Conservation (phyloP, 768 basidiomycete species). For the Xanthoconium stramineum region DNA sequence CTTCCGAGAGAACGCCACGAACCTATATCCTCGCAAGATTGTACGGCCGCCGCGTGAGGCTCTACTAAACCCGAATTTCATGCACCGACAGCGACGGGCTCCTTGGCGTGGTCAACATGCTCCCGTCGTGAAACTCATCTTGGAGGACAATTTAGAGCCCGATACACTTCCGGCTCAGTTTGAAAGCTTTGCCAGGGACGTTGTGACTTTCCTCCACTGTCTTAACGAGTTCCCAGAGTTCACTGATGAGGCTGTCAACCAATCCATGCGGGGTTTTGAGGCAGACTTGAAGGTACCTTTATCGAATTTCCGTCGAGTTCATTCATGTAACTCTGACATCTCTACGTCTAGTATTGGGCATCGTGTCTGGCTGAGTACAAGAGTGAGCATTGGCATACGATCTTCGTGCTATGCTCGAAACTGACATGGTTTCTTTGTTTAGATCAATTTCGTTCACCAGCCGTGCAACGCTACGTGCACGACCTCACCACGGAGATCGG, state of each 20-base stretch:
- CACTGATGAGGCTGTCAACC: conserved; percentile 49
- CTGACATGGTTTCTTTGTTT: conserved; percentile 6
- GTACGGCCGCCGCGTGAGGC: conserved; percentile 37
- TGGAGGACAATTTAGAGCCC: conserved; percentile 43
- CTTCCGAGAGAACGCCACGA: conserved; percentile 56
- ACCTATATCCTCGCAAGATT: conserved; percentile 51
- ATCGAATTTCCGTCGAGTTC: neutral
- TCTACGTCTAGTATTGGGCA: conserved; percentile 45
- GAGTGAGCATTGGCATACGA: conserved; percentile 28
- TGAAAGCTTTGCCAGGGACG: conserved; percentile 44
- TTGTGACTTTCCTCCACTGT: conserved; percentile 49
- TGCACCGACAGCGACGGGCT: conserved; percentile 28
- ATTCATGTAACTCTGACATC: conserved; percentile 9
- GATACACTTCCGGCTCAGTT: conserved; percentile 49
- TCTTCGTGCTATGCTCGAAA: neutral
- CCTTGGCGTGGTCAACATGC: conserved; percentile 35
- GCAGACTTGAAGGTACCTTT: conserved; percentile 45
- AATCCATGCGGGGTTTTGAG: conserved; percentile 47
- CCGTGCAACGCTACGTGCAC: conserved; percentile 55
- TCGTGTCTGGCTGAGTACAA: conserved; percentile 48
- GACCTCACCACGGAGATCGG: conserved; percentile 51
- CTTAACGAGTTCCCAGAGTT: conserved; percentile 58
- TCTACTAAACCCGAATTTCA: conserved; percentile 36
- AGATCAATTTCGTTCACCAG: conserved; percentile 52
- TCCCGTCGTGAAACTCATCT: conserved; percentile 34